A percentile compares a stretch with the other conserved stretches of the same genome.
phyloP scores from a whole-genome alignment of 768 basidiomycete genomes.

The Agaricus sinodeliciosus region DNA sequence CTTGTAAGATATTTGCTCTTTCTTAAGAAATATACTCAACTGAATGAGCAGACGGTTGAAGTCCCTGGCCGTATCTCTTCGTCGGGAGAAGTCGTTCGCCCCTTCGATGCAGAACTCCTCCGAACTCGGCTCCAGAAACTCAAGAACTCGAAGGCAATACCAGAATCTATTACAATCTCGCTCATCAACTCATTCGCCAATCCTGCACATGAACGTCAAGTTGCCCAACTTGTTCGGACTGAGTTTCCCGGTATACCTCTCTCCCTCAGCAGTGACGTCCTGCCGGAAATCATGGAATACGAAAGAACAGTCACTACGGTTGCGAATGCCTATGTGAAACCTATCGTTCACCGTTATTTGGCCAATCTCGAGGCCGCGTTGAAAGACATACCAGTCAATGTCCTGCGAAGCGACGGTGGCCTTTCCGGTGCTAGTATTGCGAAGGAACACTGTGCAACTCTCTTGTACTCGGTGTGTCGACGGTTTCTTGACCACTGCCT shows the following conservation, averaged over 20 bases:
- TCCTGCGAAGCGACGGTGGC: constrained; percentile 22
- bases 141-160: constrained; percentile 13
- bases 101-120: constrained; percentile 17
- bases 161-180: constrained; percentile 21
- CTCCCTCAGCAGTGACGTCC: constrained; percentile 18
- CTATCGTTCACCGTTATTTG: constrained; percentile 19
- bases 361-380: constrained; percentile 17
- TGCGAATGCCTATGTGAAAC: constrained; percentile 23
- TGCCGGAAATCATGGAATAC: constrained; percentile 22
- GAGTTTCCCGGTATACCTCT: constrained; percentile 22
- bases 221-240: constrained; percentile 13
- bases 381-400: constrained; percentile 16
- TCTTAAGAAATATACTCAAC: neutral
- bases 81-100: constrained; percentile 19
- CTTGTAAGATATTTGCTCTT: constrained; percentile 13
- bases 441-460: constrained; percentile 20
- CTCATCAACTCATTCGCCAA: constrained; percentile 23
- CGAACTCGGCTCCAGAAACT: constrained; percentile 14
- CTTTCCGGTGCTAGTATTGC: constrained; percentile 18
- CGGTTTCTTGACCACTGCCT: neutral
- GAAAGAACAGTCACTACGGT: constrained; percentile 23
- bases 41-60: constrained; percentile 18
- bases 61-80: constrained; percentile 23
- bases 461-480: constrained; percentile 16
- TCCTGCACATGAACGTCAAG: constrained; percentile 17